Percentiles rank a stretch among this genome's conserved stretches.
These are phyloP conservation scores for Purpureocillium lavendulum DNA, from an alignment of 2,329 filamentous ascomycete species.

Conservation along the genomic window DNA sequence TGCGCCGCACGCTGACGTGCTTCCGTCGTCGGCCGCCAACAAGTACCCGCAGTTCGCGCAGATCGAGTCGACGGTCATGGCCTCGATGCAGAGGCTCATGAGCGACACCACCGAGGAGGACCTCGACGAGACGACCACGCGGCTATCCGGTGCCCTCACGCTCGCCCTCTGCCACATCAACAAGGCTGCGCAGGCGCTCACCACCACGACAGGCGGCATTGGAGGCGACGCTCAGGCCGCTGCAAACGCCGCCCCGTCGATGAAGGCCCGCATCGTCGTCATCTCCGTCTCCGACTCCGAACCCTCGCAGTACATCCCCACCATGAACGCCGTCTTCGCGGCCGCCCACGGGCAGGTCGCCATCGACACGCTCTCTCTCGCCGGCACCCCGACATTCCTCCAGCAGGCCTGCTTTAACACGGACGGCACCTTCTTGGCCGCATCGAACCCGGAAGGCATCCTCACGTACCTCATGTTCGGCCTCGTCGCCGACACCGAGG, in stretches of 20 bases:
- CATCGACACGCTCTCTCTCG: constrained; percentile 84
- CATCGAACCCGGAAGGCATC: constrained; percentile 57
- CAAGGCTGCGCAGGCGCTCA: constrained; percentile 62
- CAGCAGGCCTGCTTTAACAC: constrained; percentile 74
- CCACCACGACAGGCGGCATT: constrained; percentile 41
- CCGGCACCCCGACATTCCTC: constrained; percentile 80
- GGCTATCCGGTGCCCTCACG: constrained; percentile 85
- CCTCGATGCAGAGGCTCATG: constrained; percentile 67
- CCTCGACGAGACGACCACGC: constrained; percentile 69
- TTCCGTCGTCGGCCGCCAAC: constrained; percentile 53
- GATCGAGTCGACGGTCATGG: constrained; percentile 72
- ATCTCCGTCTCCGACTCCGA: constrained; percentile 80
- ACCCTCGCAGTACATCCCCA: constrained; percentile 88
- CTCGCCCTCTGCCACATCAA: constrained; percentile 87
- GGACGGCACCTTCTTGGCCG: constrained; percentile 45
- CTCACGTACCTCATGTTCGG: constrained; percentile 93
- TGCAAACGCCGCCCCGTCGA: constrained; percentile 19
- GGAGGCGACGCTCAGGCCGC: constrained; percentile 25
- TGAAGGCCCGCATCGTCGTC: constrained; percentile 66
- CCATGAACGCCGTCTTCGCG: constrained; percentile 98
- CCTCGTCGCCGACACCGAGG: constrained; percentile 60
- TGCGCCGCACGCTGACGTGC: constrained; percentile 27
- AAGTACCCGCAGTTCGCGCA: constrained; percentile 90
- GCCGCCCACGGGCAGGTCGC: constrained; percentile 81
- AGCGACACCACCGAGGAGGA: constrained; percentile 55